Evolutionary conservation across 306 rosid species (phyloP).

Genomic region (Sesbania bispinosa): DNA sequence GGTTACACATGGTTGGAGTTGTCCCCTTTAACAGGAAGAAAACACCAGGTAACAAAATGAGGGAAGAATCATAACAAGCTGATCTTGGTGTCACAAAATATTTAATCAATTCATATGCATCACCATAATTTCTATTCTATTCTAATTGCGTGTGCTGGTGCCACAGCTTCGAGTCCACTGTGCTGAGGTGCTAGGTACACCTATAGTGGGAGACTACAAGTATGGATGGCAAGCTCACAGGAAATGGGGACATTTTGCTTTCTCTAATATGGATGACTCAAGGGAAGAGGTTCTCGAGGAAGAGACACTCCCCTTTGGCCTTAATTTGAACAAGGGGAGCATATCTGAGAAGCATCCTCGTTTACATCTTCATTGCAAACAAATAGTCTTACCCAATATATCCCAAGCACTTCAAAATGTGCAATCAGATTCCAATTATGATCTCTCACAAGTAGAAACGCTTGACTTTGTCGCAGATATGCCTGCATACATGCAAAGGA

Average conservation of each 20-base stretch:
- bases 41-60: conserved; percentile 73
- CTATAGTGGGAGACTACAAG: conserved; percentile 92
- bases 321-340: conserved; percentile 63
- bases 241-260: conserved; percentile 50
- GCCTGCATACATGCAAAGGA: conserved; percentile 81
- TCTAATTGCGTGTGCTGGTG: conserved; percentile 24
- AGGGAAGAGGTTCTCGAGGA: conserved; percentile 41
- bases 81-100: conserved; percentile 2
- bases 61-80: neutral
- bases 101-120: neutral
- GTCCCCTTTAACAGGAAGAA: conserved; percentile 86
- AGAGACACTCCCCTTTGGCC: conserved; percentile 67
- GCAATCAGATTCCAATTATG: conserved; percentile 42
- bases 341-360: conserved; percentile 57
- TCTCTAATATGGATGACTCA: conserved; percentile 32
- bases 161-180: conserved; percentile 93
- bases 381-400: conserved; percentile 69
- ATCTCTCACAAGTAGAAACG: conserved; percentile 52
- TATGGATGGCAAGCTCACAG: conserved; percentile 89
- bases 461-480: conserved; percentile 63
- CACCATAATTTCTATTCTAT: neutral
- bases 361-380: conserved; percentile 87
- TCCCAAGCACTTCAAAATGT: conserved; percentile 55
- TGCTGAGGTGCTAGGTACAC: conserved; percentile 88
- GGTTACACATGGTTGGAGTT: conserved; percentile 93